These are phyloP conservation scores for Coriaria nepalensis DNA, from an alignment of 306 rosid genomes.

Conservation along the genomic window DNA sequence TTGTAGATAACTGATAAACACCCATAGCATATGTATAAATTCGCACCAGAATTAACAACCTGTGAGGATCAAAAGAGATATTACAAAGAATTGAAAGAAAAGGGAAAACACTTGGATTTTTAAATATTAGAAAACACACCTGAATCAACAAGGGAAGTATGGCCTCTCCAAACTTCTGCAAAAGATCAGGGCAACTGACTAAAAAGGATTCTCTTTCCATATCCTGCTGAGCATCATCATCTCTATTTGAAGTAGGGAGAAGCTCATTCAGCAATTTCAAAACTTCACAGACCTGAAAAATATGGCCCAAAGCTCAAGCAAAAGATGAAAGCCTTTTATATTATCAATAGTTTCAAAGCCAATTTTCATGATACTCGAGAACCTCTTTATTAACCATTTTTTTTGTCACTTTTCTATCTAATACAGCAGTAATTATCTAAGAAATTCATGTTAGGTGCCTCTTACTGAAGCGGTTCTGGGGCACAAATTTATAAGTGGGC, in stretches of 20 bases:
- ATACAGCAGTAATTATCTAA: not conserved
- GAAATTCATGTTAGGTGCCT: not conserved
- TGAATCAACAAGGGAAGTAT: slow-evolving; percentile 75
- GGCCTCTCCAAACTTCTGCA: slow-evolving; percentile 66
- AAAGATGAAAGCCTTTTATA: not conserved
- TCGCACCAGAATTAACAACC: slow-evolving; percentile 95
- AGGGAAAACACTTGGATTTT: slow-evolving; percentile 6
- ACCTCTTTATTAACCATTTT: too few relatives aligned
- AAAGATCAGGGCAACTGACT: slow-evolving; percentile 37
- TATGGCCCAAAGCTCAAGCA: not conserved
- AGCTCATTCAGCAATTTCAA: slow-evolving; percentile 79
- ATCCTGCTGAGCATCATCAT: slow-evolving; percentile 38
- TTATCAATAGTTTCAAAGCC: too few relatives aligned
- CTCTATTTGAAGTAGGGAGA: slow-evolving; percentile 49
- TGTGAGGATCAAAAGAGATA: slow-evolving; percentile 19
- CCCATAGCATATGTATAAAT: slow-evolving; percentile 68
- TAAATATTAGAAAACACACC: slow-evolving; percentile 31
- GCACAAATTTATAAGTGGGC: too few relatives aligned
- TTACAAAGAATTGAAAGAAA: slow-evolving; percentile 9
- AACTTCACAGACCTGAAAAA: slow-evolving; percentile 61
- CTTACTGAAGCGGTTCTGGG: too few relatives aligned
- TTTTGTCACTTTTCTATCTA: too few relatives aligned
- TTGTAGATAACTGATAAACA: slow-evolving; percentile 73
- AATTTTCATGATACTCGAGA: too few relatives aligned
- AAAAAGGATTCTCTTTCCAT: slow-evolving; percentile 53